Percentiles rank a stretch among this genome's conserved stretches.
These are phyloP conservation scores for Pseudozyma sp. DNA, from an alignment of 1,284 basidiomycete genomes.

Conservation along the genomic window DNA sequence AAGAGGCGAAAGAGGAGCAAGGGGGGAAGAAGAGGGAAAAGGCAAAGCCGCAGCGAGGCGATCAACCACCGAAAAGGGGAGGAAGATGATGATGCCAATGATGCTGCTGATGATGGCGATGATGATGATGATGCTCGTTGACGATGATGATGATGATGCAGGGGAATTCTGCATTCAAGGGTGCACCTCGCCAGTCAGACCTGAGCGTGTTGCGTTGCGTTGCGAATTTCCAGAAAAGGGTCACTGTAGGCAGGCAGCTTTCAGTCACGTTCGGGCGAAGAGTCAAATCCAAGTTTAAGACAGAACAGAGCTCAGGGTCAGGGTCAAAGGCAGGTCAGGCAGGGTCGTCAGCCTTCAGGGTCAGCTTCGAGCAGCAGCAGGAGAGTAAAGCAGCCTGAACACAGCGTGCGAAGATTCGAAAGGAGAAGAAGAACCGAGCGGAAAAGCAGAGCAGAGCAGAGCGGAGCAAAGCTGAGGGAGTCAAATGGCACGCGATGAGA, in stretches of 20 bases:
- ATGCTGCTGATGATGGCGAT: neutral
- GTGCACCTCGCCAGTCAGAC: neutral
- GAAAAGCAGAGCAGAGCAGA: too few relatives aligned
- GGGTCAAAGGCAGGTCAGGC: slow-evolving; percentile 4
- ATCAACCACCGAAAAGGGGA: neutral
- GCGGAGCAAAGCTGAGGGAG: neutral
- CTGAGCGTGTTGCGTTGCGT: neutral
- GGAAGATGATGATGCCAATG: neutral
- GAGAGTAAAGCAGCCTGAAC: neutral
- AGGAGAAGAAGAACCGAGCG: neutral
- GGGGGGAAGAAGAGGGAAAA: slow-evolving; percentile 1
- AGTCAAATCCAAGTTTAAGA: neutral
- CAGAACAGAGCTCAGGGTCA: neutral
- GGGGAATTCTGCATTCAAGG: neutral
- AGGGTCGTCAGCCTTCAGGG: slow-evolving; percentile 7
- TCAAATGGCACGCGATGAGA: neutral
- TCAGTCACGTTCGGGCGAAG: neutral
- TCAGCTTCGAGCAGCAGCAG: neutral
- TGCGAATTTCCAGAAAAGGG: too few relatives aligned
- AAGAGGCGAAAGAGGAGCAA: neutral
- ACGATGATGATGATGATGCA: slow-evolving; percentile 7
- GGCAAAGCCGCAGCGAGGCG: slow-evolving; percentile 6
- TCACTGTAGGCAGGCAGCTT: too few relatives aligned
- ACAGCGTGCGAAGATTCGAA: neutral
- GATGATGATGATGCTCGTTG: slow-evolving; percentile 12